Evolutionary conservation across 306 rosid genomes (phyloP).

Genomic region (Pyrus pyrifolia): DNA sequence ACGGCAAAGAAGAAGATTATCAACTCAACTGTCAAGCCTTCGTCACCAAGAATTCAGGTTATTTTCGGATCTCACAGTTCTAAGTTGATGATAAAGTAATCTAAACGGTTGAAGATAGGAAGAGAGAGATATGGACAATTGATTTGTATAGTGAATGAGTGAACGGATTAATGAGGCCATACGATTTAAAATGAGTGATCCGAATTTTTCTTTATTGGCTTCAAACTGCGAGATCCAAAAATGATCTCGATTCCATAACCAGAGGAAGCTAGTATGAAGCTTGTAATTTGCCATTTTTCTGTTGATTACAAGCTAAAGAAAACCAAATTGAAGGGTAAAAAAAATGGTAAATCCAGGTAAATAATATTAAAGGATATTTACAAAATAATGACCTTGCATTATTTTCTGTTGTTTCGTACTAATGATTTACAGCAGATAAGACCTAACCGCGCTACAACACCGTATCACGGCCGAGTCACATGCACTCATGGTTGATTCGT

Average conservation of each 20-base stretch:
- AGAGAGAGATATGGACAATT: too few species aligned
- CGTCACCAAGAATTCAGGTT: background rate
- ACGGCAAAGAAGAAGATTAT: background rate
- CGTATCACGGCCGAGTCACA: constrained; percentile 25
- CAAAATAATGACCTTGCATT: background rate
- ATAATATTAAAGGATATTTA: background rate
- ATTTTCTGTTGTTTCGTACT: background rate
- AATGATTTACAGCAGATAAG: constrained; percentile 3
- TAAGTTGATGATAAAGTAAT: too few species aligned
- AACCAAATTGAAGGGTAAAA: background rate
- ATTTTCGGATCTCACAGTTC: too few species aligned
- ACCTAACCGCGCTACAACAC: constrained; percentile 17
- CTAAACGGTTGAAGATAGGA: too few species aligned
- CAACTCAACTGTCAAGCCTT: background rate
- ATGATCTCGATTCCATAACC: too few species aligned
- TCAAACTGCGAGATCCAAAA: too few species aligned
- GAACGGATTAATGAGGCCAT: too few species aligned
- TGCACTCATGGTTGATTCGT: constrained; percentile 11
- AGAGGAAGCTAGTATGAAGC: background rate
- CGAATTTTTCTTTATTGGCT: too few species aligned
- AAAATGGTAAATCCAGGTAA: background rate
- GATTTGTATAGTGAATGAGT: too few species aligned
- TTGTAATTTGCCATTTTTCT: background rate
- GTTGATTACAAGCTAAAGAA: background rate
- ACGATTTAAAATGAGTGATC: too few species aligned